These are phyloP conservation scores for Chalara sp. DNA, from an alignment of 2,329 filamentous ascomycete species.

Conservation along the genomic window DNA sequence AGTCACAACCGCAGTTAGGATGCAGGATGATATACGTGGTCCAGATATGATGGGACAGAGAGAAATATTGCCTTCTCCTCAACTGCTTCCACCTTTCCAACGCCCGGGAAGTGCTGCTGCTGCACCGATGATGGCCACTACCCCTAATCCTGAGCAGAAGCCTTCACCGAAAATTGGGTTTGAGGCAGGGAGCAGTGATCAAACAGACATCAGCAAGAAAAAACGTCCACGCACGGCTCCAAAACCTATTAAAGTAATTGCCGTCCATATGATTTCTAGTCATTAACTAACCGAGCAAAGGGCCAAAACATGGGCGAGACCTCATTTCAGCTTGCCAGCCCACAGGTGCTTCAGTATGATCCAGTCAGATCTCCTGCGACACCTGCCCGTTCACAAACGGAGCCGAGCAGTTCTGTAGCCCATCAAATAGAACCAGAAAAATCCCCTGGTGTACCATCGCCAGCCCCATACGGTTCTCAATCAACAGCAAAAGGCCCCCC, in stretches of 20 bases:
- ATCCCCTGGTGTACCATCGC: too few relatives aligned
- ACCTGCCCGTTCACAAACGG: too few relatives aligned
- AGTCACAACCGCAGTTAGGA: not conserved
- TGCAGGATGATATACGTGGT: not conserved
- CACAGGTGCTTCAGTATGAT: too few relatives aligned
- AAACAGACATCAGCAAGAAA: conserved; percentile 12
- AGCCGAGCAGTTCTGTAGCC: too few relatives aligned
- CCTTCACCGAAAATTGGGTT: not conserved
- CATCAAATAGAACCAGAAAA: too few relatives aligned
- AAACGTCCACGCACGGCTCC: conserved; percentile 9
- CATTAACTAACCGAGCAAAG: conserved; percentile 1
- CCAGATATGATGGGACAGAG: not conserved
- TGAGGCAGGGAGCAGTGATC: conserved; percentile 4
- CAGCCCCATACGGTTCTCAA: too few relatives aligned
- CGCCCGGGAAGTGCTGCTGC: not conserved
- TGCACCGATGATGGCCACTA: conserved; percentile 6
- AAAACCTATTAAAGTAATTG: conserved; percentile 7
- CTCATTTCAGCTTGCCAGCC: too few relatives aligned
- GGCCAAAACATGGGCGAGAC: not conserved
- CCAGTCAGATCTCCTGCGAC: too few relatives aligned
- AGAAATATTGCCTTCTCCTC: not conserved
- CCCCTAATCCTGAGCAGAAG: not conserved
- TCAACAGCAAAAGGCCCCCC: too few relatives aligned
- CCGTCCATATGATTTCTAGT: conserved; percentile 16
- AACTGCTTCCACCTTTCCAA: not conserved